A percentile compares a stretch with the other conserved stretches of the same genome.
These are phyloP conservation scores for Starmerella vaccinii DNA, from an alignment of 805 yeast genomes.

Conservation along the genomic window DNA sequence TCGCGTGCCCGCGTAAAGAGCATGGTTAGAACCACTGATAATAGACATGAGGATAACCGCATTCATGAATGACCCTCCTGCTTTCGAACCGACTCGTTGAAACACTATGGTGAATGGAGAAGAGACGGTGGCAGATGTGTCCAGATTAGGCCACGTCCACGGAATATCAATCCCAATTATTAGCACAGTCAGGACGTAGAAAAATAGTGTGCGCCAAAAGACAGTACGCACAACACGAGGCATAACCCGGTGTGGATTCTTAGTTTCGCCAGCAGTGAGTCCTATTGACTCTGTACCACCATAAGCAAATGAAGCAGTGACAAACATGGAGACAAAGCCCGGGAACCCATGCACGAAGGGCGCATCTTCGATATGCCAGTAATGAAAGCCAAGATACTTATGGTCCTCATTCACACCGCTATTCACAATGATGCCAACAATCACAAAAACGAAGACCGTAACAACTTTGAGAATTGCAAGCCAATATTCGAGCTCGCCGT, in stretches of 20 bases:
- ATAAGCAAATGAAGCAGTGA: constrained; percentile 48
- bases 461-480: constrained; percentile 54
- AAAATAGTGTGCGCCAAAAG: constrained; percentile 43
- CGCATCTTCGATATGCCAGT: constrained; percentile 46
- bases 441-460: constrained; percentile 52
- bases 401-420: constrained; percentile 40
- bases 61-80: constrained; percentile 43
- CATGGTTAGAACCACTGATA: constrained; percentile 55
- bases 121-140: constrained; percentile 35
- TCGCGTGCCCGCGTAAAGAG: constrained; percentile 56
- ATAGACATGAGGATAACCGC: constrained; percentile 43
- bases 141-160: constrained; percentile 40
- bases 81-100: constrained; percentile 37
- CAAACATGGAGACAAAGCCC: constrained; percentile 44
- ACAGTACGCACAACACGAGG: constrained; percentile 51
- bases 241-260: constrained; percentile 47
- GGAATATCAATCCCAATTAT: constrained; percentile 53
- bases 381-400: constrained; percentile 39
- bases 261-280: constrained; percentile 51
- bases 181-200: constrained; percentile 45
- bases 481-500: constrained; percentile 57
- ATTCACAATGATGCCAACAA: constrained; percentile 47
- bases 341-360: constrained; percentile 31
- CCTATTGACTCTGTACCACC: constrained; percentile 51
- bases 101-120: constrained; percentile 40